Evolutionary conservation across 441 rosid genomes (phyloP), one percentile per base, ranked within the genome.

Genomic region (Populus hybrid): DNA sequence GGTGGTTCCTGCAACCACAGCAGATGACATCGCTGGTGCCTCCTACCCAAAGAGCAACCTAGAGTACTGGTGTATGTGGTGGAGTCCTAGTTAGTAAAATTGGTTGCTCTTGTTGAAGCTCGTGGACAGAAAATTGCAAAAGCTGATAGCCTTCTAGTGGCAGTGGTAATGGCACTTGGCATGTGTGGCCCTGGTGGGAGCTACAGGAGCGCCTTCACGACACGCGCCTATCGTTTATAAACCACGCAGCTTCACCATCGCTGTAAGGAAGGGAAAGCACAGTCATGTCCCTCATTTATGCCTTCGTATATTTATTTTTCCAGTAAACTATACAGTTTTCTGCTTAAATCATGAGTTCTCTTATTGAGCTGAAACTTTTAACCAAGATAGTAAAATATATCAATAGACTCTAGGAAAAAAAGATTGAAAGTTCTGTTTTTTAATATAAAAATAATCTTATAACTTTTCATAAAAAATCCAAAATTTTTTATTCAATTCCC

Each of bases 1-100:
- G 69, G 90, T 26, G 34, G 30, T 84, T 21, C 91, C 93, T 59
- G 91, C 88, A 76, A 88, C 83, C 61, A 84, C 87, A 73, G 88
- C 89, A 24, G 90, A 77, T 18, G 97, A 83, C 85, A 86, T 86
- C 73, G 57, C 66, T 28, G 81, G 63, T 21, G 36, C 67, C 26
- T 18, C 18, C 1, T 3, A 26, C 46, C 46, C 23, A 38, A 21
- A 32, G 67, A 46, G 57, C 57, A 12, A 5, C 7, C 57, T 4
- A 46, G 57, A 46, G 20, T 4, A 46, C 57, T 14, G 20, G 57
- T 46, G 57, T 46, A 46, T 35, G 38, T 35, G 8, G 1, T 6
- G 38, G 6, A 3, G 7, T 4, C 0, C 20, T 54, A 16, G 61
- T 18, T 16, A 54, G 8, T 16, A 1, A 54, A 54, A 54, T 0